Base-by-base conservation (phyloP, 192 early-diverging fungal genomes). In the Backusella psychrophila region DNA sequence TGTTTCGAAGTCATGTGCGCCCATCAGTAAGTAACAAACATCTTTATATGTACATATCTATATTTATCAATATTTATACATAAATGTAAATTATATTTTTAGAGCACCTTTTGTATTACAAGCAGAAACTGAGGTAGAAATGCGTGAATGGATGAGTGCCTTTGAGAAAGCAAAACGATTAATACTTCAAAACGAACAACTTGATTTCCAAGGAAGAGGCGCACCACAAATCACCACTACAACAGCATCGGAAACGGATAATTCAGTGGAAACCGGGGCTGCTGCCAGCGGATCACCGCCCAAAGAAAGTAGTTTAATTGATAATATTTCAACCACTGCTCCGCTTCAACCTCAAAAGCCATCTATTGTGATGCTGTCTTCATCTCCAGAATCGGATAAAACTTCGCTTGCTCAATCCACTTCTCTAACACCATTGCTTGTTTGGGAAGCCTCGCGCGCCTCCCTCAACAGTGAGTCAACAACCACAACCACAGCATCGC, bases 1-100 rank as follows among this genome's bases (percentile, higher is more conserved):
- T 91, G 89, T 69, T 94, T 94, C 73, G 92, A 93, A 72, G 81
- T 93, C 8, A 84, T 88, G 8, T 92, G 89, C 56, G 80, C 87
- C 9, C 88, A 91, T 19, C 91, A 90, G 92, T 93, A 85, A 76
- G 84, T 81, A 33, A 71, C 29, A 4, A 63, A 34, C 21, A 68
- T 31, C 11, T 38, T 15, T 82, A 23, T 36, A 75, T 17, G 1
- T 53, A 6, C 4, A 63, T 29, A 63, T 29, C 26, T 3, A 29
- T 52, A 59, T 59, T 11, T 26, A 23, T 26, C 53, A 26, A 26
- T 23, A 23, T 29, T 26, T 31, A 44, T 44, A 44, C 4, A 44
- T 44, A 15, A 15, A 19, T 33, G 19, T 7, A 33, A 12, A 11
- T 71, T 29, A 12, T 46, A 23, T 34, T 69, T 35, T 42, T 73